Base-by-base conservation (phyloP, 345 rosid species). In the Populus tremula region DNA sequence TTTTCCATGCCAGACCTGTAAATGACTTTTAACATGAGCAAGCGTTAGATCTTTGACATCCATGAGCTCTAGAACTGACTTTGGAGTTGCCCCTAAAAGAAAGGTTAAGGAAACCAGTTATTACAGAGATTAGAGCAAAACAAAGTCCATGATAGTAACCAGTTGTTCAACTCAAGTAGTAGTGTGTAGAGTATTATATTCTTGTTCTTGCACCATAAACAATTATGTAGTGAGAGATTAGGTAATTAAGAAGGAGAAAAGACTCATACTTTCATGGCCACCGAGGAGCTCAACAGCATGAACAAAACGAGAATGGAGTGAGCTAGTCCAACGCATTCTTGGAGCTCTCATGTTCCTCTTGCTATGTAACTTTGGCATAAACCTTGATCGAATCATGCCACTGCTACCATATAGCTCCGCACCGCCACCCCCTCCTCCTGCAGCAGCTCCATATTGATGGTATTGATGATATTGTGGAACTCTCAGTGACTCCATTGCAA, bases 1-100 rank as follows among this genome's bases (percentile, higher is more conserved):
- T 2, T 17, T 67, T 33, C 31, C 31, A 25, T 59, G 16, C 16
- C 41, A n/a, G 70, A 89, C 97, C 97, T 92, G 97, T 66, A 92
- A 86, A 81, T 91, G 97, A 85, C 97, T 92, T 79, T 92, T 92
- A 33, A 91, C 97, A 76, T 92, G 97, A 68, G 97, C 88, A 17
- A 92, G 86, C 3, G 93, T 89, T 61, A 92, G 90, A 84, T 91
- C 97, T 69, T 84, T 88, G 63, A 88, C 94, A 87, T 88, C 93
- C 97, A 92, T 92, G 18, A 92, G 88, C 88, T 91, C 88, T 66
- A 91, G 78, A 76, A 92, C 94, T 73, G 92, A 89, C 76, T 92
- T 92, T 54, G 97, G 97, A 31, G 94, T 92, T 47, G 97, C 97
- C 78, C 94, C 94, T 92, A 62, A 59, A 38, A 29, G 5, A 13